Conservation (phyloP, 140 eudicot genomes). For the Erigeron philadelphicus region DNA sequence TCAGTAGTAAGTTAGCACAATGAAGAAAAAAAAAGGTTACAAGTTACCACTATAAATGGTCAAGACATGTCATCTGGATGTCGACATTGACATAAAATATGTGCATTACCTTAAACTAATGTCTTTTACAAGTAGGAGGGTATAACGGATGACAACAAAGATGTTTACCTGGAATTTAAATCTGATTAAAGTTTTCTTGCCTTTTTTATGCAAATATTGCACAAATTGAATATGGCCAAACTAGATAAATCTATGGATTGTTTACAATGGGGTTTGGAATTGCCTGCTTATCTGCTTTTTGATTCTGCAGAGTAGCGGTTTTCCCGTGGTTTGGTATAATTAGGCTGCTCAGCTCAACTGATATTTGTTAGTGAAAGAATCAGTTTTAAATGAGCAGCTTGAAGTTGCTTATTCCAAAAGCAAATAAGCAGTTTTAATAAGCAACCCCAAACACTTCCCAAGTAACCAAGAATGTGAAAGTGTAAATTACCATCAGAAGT, state of each 20-base stretch:
- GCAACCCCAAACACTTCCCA: background rate
- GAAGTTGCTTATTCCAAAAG: background rate
- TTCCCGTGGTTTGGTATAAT: background rate
- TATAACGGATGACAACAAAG: background rate
- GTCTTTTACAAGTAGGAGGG: background rate
- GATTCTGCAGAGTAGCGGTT: background rate
- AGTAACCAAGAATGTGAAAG: conserved; percentile 18
- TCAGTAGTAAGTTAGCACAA: background rate
- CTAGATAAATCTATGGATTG: background rate
- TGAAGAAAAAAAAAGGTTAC: too few relatives aligned
- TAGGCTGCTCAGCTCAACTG: background rate
- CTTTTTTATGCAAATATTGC: background rate
- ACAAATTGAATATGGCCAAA: background rate
- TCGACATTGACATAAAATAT: background rate
- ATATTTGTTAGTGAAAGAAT: background rate
- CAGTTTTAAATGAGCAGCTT: background rate
- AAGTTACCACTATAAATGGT: background rate
- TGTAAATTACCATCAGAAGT: conserved; percentile 48
- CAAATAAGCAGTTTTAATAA: background rate
- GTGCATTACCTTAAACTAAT: background rate
- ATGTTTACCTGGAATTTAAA: background rate
- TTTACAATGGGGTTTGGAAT: background rate
- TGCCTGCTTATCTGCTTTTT: background rate
- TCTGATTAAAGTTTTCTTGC: background rate
- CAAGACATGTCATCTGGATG: background rate